Evolutionary conservation across 2,329 filamentous ascomycete species (phyloP), one percentile per base, ranked within the genome.

Genomic region (Polytolypa hystricis): DNA sequence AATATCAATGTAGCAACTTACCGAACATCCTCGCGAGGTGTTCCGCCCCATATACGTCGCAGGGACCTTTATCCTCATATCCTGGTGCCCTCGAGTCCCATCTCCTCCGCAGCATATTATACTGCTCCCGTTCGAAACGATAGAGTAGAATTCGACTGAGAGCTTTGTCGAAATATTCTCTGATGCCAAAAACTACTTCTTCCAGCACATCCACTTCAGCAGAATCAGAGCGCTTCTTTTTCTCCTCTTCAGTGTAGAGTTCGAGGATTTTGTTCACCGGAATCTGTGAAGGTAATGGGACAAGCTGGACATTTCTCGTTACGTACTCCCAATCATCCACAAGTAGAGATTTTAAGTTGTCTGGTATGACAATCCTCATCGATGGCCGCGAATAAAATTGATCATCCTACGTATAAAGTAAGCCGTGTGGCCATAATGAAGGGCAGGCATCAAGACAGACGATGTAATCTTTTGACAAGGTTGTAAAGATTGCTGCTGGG

Each of bases 291-390:
- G 91, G 91, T 11, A 98, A 69, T 2, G 84, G 79, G 20, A 95
- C 84, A 3, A 96, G 77, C 54, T 89, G 84, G 48, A 85, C 77
- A 55, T 93, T 91, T 65, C 95, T 96, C 39, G 91, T 98, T 43
- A 98, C 79, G 51, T 95, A 93, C 60, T 98, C 91, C 91, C 91
- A 98, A 58, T 98, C 91, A 56, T 98, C 91, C 15, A 98, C 91
- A 3, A 98, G 75, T 44, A 93, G 73, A 11, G 83, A 84, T 65
- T 96, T 95, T 47, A 98, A 71, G 46, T 82, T 77, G 54, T 96
- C 91, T 0, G 91, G 86, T 45, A 96, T 78, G 33, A 79, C 72
- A 28, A 98, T 73, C 50, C 85, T 84, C 51, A 98, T 81, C 12
- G 85, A 84, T 14, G 89, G 87, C 40, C 86, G 79, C 44, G 73